Evolutionary conservation across 2,329 filamentous ascomycete genomes (phyloP), one percentile per base, ranked within the genome.

Genomic region (Huntiella decipiens): DNA sequence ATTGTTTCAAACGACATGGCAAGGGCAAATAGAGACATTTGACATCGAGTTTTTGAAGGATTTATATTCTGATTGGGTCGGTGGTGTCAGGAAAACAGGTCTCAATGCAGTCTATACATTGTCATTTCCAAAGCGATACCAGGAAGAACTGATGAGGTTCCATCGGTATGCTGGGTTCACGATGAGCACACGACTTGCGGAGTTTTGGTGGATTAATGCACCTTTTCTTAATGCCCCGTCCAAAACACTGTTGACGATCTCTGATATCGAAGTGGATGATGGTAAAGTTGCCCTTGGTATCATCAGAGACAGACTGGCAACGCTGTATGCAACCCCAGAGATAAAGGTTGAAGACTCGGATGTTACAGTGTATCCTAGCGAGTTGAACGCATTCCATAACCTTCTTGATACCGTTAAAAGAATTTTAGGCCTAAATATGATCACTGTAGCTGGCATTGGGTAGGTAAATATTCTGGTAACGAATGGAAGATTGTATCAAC

Each of bases 321-420:
- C 13, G 5, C 12, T 35, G 11, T 46, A 46, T 32, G n/a, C 16
- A 12, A 46, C 34, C 10, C n/a, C 19, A 5, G 16, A 16, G 5
- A 33, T 41, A 11, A 38, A 12, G n/a, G 42, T 42, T 36, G 38
- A 46, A 36, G 44, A 46, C 35, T 46, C 44, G 3, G 69, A 75
- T 49, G 63, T 76, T 1, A 72, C 63, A 43, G 57, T 76, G 15
- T 74, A 68, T 52, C 63, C 65, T 4, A 67, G 67, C 0, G 71
- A 71, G 19, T 75, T 75, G 71, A 64, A 64, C 0, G 61, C 65
- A 19, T 64, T 76, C 8, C 68, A 64, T 45, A 56, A 62, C 22
- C 50, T 62, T 16, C 5, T 17, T 11, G 16, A 36, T 16, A 15
- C 28, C 2, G 16, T 46, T 15, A 15, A 38, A 4, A 36, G 12